Evolutionary conservation across 148 eudicot species (phyloP).

Genomic region (Heliamphora exappendiculata): DNA sequence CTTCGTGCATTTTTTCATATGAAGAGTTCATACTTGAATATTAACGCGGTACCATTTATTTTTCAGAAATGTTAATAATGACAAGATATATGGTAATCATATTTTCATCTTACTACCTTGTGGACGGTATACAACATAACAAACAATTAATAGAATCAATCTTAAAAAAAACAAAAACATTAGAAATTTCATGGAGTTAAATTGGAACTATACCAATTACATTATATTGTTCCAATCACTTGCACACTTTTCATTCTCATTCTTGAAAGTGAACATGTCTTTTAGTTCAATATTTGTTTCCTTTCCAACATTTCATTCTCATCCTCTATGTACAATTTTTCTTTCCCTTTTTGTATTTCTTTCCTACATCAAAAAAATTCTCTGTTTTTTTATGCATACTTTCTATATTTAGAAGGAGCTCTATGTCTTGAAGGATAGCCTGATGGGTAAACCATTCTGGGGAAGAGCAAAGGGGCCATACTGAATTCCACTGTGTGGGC

Average conservation of each 20-base stretch:
- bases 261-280: neutral
- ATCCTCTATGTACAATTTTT: constrained; percentile 25
- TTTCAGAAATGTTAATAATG: neutral
- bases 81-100: neutral
- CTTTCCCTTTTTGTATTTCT: constrained; percentile 8
- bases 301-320: too few relatives aligned
- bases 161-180: neutral
- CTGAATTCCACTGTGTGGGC: constrained; percentile 57
- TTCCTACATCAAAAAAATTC: constrained; percentile 12
- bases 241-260: neutral
- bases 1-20: too few relatives aligned
- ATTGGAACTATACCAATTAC: constrained; percentile 5
- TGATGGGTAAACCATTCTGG: constrained; percentile 62
- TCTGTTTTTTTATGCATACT: neutral
- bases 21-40: too few relatives aligned
- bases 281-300: neutral
- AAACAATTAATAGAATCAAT: neutral
- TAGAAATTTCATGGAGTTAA: too few relatives aligned
- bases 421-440: constrained; percentile 26
- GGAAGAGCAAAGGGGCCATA: constrained; percentile 76
- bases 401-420: neutral
- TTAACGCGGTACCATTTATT: neutral
- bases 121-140: constrained; percentile 15
- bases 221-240: neutral
- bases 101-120: constrained; percentile 17